Evolutionary conservation across 768 basidiomycete genomes (phyloP), one percentile per base, ranked within the genome.

Genomic region (Termitomyces titanicus): DNA sequence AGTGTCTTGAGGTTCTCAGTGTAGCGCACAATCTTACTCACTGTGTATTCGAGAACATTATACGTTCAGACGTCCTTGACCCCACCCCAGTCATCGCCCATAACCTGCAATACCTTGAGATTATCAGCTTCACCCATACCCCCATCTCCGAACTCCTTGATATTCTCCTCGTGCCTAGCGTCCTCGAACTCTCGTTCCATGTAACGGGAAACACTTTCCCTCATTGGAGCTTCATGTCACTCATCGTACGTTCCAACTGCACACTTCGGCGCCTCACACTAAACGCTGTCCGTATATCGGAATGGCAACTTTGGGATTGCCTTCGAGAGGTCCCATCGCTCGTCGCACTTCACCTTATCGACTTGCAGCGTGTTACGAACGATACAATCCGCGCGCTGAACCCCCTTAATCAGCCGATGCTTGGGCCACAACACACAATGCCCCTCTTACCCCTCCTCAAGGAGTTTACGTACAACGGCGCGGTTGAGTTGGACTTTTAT

Each of bases 121-220:
- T 64, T 24, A 56, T 60, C 38, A 61, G 54, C 40, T 62, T 56
- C 42, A 53, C 58, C 12, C 58, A 58, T 27, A 55, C 56, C 3
- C 58, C 63, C 8, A 54, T 64, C 34, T 61, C 61, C 3, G 63
- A 64, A 56, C 56, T 64, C 38, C 54, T 64, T 29, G 63, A 64
- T 38, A 53, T 56, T 10, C 47, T 63, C 25, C 18, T 55, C 22
- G 27, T 63, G 18, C 60, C 63, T 33, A 50, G 43, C 5, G 50
- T 29, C 5, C 48, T 51, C 33, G 53, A 60, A n/a, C 53, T 61
- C 27, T 40, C 56, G 3, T 60, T 64, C 37, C 58, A 62, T 29
- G 53, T 58, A 49, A 60, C 61, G 15, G 61, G 58, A 47, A 62
- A 64, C 24, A 52, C 43, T 15, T 64, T 62, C 39, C 58, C 61